Evolutionary conservation across 345 rosid species (phyloP).

Genomic region (Rhizophora apiculata): DNA sequence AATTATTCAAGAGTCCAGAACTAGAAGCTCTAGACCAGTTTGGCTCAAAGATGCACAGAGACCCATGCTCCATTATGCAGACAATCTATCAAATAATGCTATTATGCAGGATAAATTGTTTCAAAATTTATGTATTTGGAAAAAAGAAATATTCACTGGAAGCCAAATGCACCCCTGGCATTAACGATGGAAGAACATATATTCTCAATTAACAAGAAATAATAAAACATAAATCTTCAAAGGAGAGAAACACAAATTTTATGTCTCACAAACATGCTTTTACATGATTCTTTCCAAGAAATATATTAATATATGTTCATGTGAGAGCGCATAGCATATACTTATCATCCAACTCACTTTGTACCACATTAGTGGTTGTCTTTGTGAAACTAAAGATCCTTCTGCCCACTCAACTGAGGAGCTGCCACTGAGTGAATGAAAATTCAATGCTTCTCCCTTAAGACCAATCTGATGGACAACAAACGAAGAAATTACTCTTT

Average conservation of each 20-base stretch:
- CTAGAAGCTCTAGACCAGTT: background rate
- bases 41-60: background rate
- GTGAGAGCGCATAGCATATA: no score
- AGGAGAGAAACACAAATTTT: background rate
- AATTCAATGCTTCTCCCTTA: constrained; percentile 77
- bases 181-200: no score
- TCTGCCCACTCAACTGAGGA: constrained; percentile 86
- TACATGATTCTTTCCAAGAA: no score
- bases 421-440: constrained; percentile 84
- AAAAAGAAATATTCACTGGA: background rate
- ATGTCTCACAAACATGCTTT: background rate
- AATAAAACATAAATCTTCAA: background rate
- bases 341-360: constrained; percentile 43
- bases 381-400: constrained; percentile 70
- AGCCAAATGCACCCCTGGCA: background rate
- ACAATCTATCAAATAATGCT: no score
- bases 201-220: background rate
- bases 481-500: constrained; percentile 7
- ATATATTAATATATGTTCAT: no score
- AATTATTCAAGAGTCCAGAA: constrained; percentile 7
- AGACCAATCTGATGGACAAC: constrained; percentile 68
- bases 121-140: no score
- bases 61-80: background rate
- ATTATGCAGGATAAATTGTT: no score
- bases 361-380: constrained; percentile 92